Evolutionary conservation across 1,284 basidiomycete genomes (phyloP).

Genomic region (Rugosomyces carneus): DNA sequence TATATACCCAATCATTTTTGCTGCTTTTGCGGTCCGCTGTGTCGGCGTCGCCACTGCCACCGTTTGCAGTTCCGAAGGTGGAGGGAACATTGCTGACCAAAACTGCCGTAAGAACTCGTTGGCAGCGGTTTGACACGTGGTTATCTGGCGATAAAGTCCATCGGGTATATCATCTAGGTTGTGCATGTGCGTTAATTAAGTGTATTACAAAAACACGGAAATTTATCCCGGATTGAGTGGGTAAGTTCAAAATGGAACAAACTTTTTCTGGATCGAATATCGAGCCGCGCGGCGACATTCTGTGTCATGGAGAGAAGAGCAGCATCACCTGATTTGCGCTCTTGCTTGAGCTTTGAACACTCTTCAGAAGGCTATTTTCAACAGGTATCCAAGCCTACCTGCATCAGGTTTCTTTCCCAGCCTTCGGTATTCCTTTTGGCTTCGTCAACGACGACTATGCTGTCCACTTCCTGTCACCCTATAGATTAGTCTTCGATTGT

Average conservation of each 20-base stretch:
- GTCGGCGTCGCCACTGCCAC: conserved; percentile 44
- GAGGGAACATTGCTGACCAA: conserved; percentile 86
- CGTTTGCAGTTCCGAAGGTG: conserved; percentile 51
- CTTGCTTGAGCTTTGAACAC: conserved; percentile 48
- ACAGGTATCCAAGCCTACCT: conserved; percentile 33
- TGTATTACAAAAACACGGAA: background rate
- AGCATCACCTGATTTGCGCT: conserved; percentile 57
- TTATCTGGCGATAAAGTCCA: conserved; percentile 72
- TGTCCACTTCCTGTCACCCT: conserved; percentile 32
- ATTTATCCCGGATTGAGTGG: background rate
- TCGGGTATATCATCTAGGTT: conserved; percentile 76
- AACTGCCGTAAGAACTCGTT: conserved; percentile 97
- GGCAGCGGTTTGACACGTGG: conserved; percentile 85
- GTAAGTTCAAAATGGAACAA: conserved; percentile 17
- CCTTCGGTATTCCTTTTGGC: conserved; percentile 40
- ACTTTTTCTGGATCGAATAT: conserved; percentile 62
- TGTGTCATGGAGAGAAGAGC: conserved; percentile 73
- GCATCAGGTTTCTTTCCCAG: conserved; percentile 54
- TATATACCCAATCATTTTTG: conserved; percentile 83
- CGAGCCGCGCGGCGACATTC: conserved; percentile 63
- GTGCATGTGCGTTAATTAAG: background rate
- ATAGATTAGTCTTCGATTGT: background rate
- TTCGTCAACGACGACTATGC: conserved; percentile 39
- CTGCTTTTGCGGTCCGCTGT: conserved; percentile 69
- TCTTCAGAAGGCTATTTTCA: background rate